Conservation (phyloP, 2,329 filamentous ascomycete species). For the Trichoderma cornu-damae region DNA sequence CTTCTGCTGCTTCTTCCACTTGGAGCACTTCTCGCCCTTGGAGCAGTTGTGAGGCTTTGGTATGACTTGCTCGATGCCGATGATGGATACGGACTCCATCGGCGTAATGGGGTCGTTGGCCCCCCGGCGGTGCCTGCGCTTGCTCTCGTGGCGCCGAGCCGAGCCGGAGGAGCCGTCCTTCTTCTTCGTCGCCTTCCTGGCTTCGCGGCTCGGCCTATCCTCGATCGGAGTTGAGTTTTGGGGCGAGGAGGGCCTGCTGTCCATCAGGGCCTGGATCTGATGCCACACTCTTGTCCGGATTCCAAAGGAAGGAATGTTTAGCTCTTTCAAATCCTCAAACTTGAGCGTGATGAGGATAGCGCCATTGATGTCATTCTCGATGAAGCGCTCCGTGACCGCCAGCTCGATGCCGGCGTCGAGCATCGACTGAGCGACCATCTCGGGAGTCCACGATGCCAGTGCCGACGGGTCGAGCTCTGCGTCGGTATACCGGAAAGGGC, state of each 20-base stretch:
- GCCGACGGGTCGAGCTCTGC: slow-evolving; percentile 54
- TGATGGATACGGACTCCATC: slow-evolving; percentile 80
- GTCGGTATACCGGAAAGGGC: slow-evolving; percentile 53
- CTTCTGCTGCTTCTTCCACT: slow-evolving; percentile 74
- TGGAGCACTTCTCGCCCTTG: slow-evolving; percentile 80
- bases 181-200: slow-evolving; percentile 42
- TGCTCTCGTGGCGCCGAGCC: slow-evolving; percentile 39
- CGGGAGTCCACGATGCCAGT: slow-evolving; percentile 64
- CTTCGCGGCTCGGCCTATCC: slow-evolving; percentile 50
- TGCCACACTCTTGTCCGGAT: slow-evolving; percentile 76
- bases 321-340: slow-evolving; percentile 78
- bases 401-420: slow-evolving; percentile 74
- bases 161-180: slow-evolving; percentile 33
- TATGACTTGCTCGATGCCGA: slow-evolving; percentile 83
- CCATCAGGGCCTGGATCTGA: slow-evolving; percentile 66
- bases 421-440: slow-evolving; percentile 84
- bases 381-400: slow-evolving; percentile 73
- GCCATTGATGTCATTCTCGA: slow-evolving; percentile 88
- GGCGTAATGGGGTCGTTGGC: slow-evolving; percentile 68
- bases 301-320: slow-evolving; percentile 76
- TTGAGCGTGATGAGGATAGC: slow-evolving; percentile 84
- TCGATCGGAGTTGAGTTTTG: slow-evolving; percentile 57
- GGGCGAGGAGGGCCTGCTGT: slow-evolving; percentile 47
- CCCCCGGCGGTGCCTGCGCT: slow-evolving; percentile 36
- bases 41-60: slow-evolving; percentile 79